These are phyloP conservation scores for Ophiosphaerella narmari DNA, from an alignment of 2,329 filamentous ascomycete genomes.

Conservation along the genomic window DNA sequence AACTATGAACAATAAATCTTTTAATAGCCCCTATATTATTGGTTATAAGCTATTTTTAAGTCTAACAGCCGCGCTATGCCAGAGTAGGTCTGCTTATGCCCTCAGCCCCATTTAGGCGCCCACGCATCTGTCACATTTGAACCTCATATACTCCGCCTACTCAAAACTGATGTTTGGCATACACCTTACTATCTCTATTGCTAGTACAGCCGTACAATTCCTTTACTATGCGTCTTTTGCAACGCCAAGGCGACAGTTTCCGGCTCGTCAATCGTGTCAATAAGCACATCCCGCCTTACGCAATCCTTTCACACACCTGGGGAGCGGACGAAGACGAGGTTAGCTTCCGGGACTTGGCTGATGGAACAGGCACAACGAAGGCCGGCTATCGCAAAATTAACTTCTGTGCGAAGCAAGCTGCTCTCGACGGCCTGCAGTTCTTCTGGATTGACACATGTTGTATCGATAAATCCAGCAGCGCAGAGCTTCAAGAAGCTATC, in stretches of 20 bases:
- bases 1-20: too few relatives aligned
- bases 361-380: slow-evolving; percentile 1
- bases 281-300: slow-evolving; percentile 4
- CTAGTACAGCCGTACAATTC: neutral
- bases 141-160: neutral
- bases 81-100: neutral
- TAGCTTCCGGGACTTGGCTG: slow-evolving; percentile 1
- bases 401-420: slow-evolving; percentile 7
- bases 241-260: slow-evolving; percentile 1
- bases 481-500: too few relatives aligned
- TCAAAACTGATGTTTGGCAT: neutral
- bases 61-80: neutral
- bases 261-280: slow-evolving; percentile 1
- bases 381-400: slow-evolving; percentile 3
- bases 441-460: slow-evolving; percentile 8
- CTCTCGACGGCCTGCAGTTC: slow-evolving; percentile 1
- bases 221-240: slow-evolving; percentile 7
- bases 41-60: neutral
- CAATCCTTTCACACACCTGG: slow-evolving; percentile 5
- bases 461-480: slow-evolving; percentile 2
- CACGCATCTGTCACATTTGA: neutral
- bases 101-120: neutral
- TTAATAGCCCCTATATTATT: neutral
- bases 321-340: slow-evolving; percentile 1
- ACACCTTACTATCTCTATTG: neutral